Base-by-base conservation (phyloP, 164 flowering plant genomes). In the Houttuynia cordata region DNA sequence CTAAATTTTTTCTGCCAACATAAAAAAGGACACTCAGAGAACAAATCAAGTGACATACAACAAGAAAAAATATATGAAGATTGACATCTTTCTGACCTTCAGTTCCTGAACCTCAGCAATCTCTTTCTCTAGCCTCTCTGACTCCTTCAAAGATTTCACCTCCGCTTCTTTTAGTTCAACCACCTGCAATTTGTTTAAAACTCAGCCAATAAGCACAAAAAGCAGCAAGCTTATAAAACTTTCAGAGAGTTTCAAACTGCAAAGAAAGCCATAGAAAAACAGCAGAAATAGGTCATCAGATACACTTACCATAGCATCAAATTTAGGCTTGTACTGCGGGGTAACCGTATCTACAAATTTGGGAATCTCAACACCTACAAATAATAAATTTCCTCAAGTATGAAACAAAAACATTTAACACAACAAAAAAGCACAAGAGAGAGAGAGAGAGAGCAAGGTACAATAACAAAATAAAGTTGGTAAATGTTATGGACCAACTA, bases 91-190 rank as follows among this genome's bases (percentile, higher is more conserved):
- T 4, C 41, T 61, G 61, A 93, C 99, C 96, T 90, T 93, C 81
- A 93, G 4, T 64, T 90, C 95, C 75, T 81, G 87, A 37, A 86
- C 83, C 17, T 93, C 99, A 7, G 76, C 80, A 66, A 93, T 80
- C 75, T 90, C 97, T 65, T 93, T 93, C 66, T 93, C 97, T 73
- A 90, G 62, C 64, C 91, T 80, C 68, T 90, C 89, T 22, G 96
- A 84, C 71, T 90, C 96, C 75, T 90, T 81, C 56, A 86, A 66
- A 40, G 99, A 88, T 66, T 77, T 71, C 73, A 75, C 70, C 64
- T 90, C 97, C 21, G 96, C 97, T 75, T 90, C 92, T 79, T 93
- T 90, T 65, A 93, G 65, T 68, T 93, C 96, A 60, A 83, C 86
- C 77, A 86, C 57, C 99, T 93, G 78, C 13, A 67, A 41, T 30